A percentile compares a stretch with the other conserved stretches of the same genome.
Conservation (phyloP, 352 stramenopile genomes). For the Globisporangium viniferum region DNA sequence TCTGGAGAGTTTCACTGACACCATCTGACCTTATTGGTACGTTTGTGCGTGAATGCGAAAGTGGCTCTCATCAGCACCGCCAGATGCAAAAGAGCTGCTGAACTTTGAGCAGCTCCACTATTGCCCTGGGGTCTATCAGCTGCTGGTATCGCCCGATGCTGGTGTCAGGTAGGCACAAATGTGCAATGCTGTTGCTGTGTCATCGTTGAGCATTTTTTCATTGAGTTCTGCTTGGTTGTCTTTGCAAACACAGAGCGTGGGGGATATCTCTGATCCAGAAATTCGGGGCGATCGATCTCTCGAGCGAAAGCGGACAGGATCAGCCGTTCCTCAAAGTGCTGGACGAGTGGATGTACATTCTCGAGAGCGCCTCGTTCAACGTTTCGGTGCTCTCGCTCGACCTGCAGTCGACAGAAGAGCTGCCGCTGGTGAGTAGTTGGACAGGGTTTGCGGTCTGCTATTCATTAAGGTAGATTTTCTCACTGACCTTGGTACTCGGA, state of each 20-base stretch:
- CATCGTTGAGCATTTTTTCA: background rate
- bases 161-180: constrained; percentile 48
- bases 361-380: constrained; percentile 81
- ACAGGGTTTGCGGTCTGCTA: background rate
- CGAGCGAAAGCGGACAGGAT: constrained; percentile 38
- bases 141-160: constrained; percentile 78
- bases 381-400: constrained; percentile 60
- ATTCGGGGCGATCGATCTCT: constrained; percentile 58
- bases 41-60: constrained; percentile 8
- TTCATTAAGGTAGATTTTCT: background rate
- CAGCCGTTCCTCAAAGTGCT: constrained; percentile 63
- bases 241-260: constrained; percentile 46
- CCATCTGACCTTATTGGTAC: background rate
- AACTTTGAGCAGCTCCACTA: constrained; percentile 46
- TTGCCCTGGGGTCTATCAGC: constrained; percentile 69
- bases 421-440: constrained; percentile 45
- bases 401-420: constrained; percentile 63
- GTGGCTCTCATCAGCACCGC: constrained; percentile 40
- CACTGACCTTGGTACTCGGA: background rate
- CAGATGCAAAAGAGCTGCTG: constrained; percentile 33
- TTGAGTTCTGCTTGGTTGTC: background rate
- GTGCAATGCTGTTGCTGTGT: background rate
- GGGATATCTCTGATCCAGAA: constrained; percentile 50
- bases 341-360: constrained; percentile 86
- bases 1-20: background rate